phyloP scores from a whole-genome alignment of 2,329 filamentous ascomycete species.

The Raffaelea arxii region DNA sequence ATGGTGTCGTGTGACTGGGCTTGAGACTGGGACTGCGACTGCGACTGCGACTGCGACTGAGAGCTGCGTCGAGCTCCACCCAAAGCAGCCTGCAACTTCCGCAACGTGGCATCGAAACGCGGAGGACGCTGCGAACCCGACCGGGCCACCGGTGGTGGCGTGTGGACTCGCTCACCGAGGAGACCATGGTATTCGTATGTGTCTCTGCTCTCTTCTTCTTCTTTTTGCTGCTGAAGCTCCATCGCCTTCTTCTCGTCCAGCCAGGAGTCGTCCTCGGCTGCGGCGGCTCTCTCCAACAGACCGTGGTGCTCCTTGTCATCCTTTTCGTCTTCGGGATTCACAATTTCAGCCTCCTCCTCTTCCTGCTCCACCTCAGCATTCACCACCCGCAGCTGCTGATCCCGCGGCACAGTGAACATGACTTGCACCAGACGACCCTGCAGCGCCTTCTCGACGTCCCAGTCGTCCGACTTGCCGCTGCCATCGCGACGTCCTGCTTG shows the following conservation, averaged over 20 bases:
- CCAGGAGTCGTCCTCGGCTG: background rate
- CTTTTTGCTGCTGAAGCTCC: background rate
- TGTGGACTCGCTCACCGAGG: background rate
- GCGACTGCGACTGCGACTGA: conserved; percentile 4
- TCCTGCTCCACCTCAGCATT: conserved; percentile 54
- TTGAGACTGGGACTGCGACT: background rate
- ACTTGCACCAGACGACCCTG: conserved; percentile 66
- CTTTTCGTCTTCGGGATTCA: conserved; percentile 4
- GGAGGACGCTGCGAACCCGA: background rate
- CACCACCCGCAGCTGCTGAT: conserved; percentile 75
- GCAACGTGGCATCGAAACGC: conserved; percentile 6
- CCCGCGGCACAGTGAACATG: conserved; percentile 90
- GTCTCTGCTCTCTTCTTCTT: background rate
- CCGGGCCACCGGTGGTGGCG: background rate
- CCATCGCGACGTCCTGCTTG: conserved; percentile 10
- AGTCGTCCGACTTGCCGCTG: conserved; percentile 38
- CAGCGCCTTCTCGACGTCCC: conserved; percentile 67
- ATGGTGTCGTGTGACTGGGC: background rate
- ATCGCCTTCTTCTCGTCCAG: background rate
- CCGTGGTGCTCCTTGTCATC: background rate
- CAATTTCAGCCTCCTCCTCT: conserved; percentile 12
- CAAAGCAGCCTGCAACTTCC: conserved; percentile 7
- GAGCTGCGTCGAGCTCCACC: background rate
- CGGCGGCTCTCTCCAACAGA: no score
- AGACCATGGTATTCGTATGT: background rate